phyloP scores from a whole-genome alignment of 225 moss, liverwort and hornwort species.

The Rhytidiadelphus loreus region DNA sequence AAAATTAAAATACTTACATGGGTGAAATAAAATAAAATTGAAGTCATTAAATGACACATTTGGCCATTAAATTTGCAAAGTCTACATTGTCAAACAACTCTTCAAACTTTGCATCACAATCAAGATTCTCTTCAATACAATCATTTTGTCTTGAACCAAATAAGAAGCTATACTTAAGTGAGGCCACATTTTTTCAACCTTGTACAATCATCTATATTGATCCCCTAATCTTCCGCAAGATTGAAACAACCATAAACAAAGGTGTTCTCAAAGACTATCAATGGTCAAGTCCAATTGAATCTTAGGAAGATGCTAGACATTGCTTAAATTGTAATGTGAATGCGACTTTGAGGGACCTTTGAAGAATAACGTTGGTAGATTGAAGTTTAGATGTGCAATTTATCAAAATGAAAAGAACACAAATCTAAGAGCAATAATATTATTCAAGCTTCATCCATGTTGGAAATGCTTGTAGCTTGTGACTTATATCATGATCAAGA shows the following conservation, averaged over 20 bases:
- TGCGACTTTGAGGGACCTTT: accelerated
- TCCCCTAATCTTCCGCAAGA: accelerated
- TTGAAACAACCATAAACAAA: accelerated
- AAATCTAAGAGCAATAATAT: background rate
- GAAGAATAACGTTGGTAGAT: background rate
- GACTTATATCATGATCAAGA: accelerated
- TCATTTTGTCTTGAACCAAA: background rate
- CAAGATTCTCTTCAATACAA: background rate
- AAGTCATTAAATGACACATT: background rate
- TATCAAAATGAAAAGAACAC: background rate
- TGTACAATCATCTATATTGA: accelerated
- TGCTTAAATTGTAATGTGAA: background rate
- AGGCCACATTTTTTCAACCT: background rate
- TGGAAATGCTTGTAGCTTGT: background rate
- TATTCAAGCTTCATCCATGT: background rate
- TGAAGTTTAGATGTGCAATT: background rate
- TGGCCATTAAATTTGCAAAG: background rate
- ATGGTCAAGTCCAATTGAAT: background rate
- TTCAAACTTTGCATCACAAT: background rate
- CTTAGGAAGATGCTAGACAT: background rate
- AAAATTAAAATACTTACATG: background rate
- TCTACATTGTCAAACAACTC: background rate
- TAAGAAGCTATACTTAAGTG: background rate
- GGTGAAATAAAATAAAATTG: background rate
- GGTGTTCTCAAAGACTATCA: background rate